These are phyloP conservation scores for Xylaria grammica DNA, from an alignment of 495 filamentous ascomycete species.

Conservation along the genomic window DNA sequence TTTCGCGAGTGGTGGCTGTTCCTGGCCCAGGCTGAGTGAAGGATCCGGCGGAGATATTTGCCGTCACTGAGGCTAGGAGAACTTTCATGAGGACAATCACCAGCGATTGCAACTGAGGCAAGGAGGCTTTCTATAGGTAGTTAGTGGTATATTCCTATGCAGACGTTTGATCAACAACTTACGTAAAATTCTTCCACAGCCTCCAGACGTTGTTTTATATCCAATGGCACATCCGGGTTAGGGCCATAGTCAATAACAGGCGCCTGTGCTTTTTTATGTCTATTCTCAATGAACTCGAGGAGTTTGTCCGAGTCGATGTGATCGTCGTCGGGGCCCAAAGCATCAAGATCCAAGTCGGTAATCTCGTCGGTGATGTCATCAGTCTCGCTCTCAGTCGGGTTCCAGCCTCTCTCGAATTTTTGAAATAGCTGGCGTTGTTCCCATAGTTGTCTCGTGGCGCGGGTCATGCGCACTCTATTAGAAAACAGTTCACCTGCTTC, in stretches of 20 bases:
- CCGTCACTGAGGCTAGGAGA: constrained; percentile 79
- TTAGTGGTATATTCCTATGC: constrained; percentile 19
- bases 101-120: constrained; percentile 90
- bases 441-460: constrained; percentile 93
- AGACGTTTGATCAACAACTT: constrained; percentile 41
- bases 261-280: constrained; percentile 35
- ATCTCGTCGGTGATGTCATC: constrained; percentile 60
- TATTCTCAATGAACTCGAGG: constrained; percentile 40
- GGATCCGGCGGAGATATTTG: constrained; percentile 49
- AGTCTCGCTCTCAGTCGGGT: constrained; percentile 44
- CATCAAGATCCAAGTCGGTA: constrained; percentile 56
- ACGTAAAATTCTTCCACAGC: constrained; percentile 86
- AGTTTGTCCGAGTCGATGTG: constrained; percentile 40
- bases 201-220: constrained; percentile 68
- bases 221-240: constrained; percentile 48
- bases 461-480: constrained; percentile 82
- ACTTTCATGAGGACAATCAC: constrained; percentile 91
- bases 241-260: constrained; percentile 60
- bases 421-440: constrained; percentile 89
- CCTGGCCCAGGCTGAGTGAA: constrained; percentile 38
- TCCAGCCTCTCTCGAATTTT: constrained; percentile 90
- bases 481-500: constrained; percentile 96
- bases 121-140: constrained; percentile 63
- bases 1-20: constrained; percentile 38
- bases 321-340: constrained; percentile 53